These are phyloP conservation scores for Vitis hybrid DNA, from an alignment of 177 flowering plant genomes.

Conservation along the genomic window DNA sequence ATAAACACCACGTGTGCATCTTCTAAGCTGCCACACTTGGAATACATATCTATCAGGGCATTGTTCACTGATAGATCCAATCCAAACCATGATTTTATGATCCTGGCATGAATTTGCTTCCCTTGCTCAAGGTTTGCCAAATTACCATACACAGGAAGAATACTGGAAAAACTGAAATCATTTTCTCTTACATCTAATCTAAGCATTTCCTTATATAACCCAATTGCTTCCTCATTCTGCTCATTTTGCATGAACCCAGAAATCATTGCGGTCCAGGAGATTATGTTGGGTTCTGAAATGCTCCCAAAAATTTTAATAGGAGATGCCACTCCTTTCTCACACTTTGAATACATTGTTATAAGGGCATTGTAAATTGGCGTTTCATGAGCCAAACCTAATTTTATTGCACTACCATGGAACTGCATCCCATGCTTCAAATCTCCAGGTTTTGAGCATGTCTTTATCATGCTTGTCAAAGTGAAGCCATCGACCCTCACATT, in stretches of 20 bases:
- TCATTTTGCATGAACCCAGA: conserved; percentile 37
- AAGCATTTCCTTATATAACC: conserved; percentile 23
- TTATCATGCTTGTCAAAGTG: conserved; percentile 44
- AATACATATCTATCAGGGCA: conserved; percentile 52
- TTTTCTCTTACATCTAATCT: conserved; percentile 45
- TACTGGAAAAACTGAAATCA: conserved; percentile 34
- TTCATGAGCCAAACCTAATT: conserved; percentile 33
- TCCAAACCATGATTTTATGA: conserved; percentile 26
- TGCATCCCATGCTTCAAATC: conserved; percentile 35
- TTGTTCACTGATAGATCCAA: conserved; percentile 38
- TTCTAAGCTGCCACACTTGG: conserved; percentile 48
- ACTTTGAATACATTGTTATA: conserved; percentile 50
- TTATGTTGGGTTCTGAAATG: conserved; percentile 32
- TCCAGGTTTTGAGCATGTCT: conserved; percentile 35
- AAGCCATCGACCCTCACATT: conserved; percentile 38
- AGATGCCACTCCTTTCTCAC: conserved; percentile 34
- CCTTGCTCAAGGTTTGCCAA: conserved; percentile 45
- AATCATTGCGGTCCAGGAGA: conserved; percentile 52
- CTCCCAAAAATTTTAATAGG: conserved; percentile 27
- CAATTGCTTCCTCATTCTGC: too few species aligned
- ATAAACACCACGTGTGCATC: conserved; percentile 37
- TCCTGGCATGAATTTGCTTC: conserved; percentile 48
- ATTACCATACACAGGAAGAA: conserved; percentile 38
- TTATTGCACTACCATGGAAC: conserved; percentile 38
- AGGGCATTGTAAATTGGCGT: conserved; percentile 43